Base-by-base conservation (phyloP, 805 yeast genomes). In the Yarrowia divulgata region DNA sequence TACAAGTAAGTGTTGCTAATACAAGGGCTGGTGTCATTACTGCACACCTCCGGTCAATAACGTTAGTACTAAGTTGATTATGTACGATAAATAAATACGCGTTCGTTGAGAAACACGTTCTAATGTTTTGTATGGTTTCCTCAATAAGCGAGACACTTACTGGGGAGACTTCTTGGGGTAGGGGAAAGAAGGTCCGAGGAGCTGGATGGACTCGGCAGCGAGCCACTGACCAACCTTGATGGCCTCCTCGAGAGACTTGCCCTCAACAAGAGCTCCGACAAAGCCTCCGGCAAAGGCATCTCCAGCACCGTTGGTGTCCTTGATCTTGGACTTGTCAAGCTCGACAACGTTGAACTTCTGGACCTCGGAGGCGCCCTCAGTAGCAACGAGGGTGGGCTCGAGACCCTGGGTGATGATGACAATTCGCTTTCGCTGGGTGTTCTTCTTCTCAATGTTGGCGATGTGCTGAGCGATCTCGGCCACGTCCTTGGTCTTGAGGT, bases 291-390 rank as follows among this genome's bases (percentile, higher is more conserved):
- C 98, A 78, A 94, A 94, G 14, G 98, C 97, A 79, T 94, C 98
- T 80, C 98, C 98, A 58, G 98, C 98, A 83, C 99, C 99, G 83
- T 94, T 95, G 77, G 98, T 91, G 83, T 95, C 99, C 70, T 85
- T 88, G 71, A 95, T 85, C 80, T 89, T 84, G 57, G 84, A 80
- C 55, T 86, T 75, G 50, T 85, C 90, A 76, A 95, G 86, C 70
- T 88, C 85, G 74, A 86, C 90, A 69, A 95, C 97, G 64, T 89
- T 84, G 83, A 79, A 88, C 76, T 82, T 83, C 71, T 83, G 80
- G 71, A 84, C 80, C 69, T 85, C 86, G 46, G 83, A 75, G 52
- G 80, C 76, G 73, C 86, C 84, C 77, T 87, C 85, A 60, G 86
- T 79, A 71, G 89, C 97, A 42, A 89, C 86, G 72, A 94, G 83